Base-by-base conservation (phyloP, 192 early-diverging fungal genomes). In the Geranomyces michiganensis region DNA sequence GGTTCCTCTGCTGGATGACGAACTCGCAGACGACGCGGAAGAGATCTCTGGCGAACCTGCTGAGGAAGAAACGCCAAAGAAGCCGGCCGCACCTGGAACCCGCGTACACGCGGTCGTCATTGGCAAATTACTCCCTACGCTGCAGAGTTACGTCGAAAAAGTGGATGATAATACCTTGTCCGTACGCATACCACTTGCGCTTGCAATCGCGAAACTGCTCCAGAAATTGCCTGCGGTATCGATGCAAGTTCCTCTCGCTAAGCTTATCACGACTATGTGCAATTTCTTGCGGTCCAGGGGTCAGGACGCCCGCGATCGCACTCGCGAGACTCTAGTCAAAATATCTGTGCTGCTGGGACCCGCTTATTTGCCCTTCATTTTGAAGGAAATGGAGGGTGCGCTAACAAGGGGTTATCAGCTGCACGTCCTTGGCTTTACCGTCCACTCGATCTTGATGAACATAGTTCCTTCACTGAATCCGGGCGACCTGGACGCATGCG, bases 391-490 rank as follows among this genome's bases (percentile, higher is more conserved):
- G 36, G 79, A 81, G 49, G 78, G 85, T 19, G 89, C 90, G 22
- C 76, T 99, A 55, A 81, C 85, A 29, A 84, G 92, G 7, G 98
- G 96, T 47, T 92, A 94, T 67, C 92, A 96, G 67, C 82, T 92
- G 33, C 96, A 99, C 77, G 92, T 99, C 15, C 88, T 99, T n/a
- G 93, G 92, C 46, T 98, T 89, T 78, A 98, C 96, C 0, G 68
- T 97, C 56, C 91, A 98, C 70, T 79, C 90, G 4, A 76, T 99
- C 73, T 73, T 98, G n/a, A 80, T 80, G 24, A 88, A 88, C 53
- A 79, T 95, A 43, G 70, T 86, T 26, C 80, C 84, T 21, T 82
- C 75, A 6, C 83, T 90, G 58, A 13, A 66, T 3, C 51, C 74
- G 1, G 93, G 92, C 27, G 84, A 87, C 4, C 73, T 98, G 26